Base-by-base conservation (phyloP, 192 early-diverging fungal genomes). In the Coemansia furcata region DNA sequence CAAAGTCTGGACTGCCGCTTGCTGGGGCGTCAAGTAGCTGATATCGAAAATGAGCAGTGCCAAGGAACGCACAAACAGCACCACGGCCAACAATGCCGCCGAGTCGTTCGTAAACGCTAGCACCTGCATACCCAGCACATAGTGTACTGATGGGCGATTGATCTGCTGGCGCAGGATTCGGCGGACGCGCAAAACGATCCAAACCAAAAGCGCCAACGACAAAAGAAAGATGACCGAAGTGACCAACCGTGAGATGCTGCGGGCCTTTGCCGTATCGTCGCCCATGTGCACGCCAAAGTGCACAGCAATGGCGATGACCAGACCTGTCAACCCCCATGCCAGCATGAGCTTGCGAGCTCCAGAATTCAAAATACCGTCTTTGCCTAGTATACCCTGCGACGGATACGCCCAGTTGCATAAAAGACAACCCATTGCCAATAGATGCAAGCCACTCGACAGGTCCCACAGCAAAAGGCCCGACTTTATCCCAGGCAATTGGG, bases 31-130 rank as follows among this genome's bases (percentile, higher is more conserved):
- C 65, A 82, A 17, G 33, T 64, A 82, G 74, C 74, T 74, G 52
- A 77, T 77, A 47, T 82, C 80, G 43, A 77, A 82, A n/a, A 60
- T 57, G 35, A 77, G 37, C 66, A 73, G 74, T 7, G 77, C 60
- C 38, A 77, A 30, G 6, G 36, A 63, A 21, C 74, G 74, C 37
- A 69, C 58, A 19, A 77, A 44, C 61, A 82, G 55, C 17, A 74
- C 26, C 10, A 68, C 42, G 0, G 67, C 62, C 62, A 82, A 49
- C 21, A 71, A 14, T 0, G 33, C 26, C 5, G 64, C 74, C 0
- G 71, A n/a, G 36, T 68, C 47, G 46, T 67, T 58, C 68, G 77
- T 82, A 23, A 63, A 73, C 33, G 50, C 52, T 7, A 77, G 62
- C 63, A 60, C 67, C 59, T 82, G 80, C 58, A 77, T 62, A 6